A percentile compares a stretch with the other conserved stretches of the same genome.
Evolutionary conservation across 2,329 filamentous ascomycete genomes (phyloP).

Genomic region (Exophiala alcalophila): DNA sequence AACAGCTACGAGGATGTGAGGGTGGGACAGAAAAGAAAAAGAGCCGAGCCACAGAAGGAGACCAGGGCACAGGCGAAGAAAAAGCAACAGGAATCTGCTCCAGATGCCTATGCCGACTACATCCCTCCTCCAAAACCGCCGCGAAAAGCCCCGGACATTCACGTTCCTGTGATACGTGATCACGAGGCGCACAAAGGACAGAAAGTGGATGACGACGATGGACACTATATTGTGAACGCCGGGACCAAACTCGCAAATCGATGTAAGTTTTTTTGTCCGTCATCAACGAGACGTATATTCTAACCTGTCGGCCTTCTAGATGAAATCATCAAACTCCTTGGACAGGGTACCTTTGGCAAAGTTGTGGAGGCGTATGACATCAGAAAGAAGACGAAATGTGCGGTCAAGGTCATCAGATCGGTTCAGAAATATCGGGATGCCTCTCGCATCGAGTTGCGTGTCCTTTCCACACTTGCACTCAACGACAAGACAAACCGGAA

Average conservation of each 20-base stretch:
- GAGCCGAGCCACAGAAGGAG: constrained; percentile 71
- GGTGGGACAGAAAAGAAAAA: constrained; percentile 85
- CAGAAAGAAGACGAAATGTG: constrained; percentile 73
- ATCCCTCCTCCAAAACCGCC: constrained; percentile 82
- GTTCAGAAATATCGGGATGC: constrained; percentile 98
- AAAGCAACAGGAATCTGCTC: constrained; percentile 67
- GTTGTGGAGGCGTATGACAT: constrained; percentile 90
- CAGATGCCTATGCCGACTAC: constrained; percentile 73
- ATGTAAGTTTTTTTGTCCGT: constrained; percentile 61
- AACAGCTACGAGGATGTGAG: constrained; percentile 63
- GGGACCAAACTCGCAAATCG: constrained; percentile 81
- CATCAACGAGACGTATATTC: not conserved
- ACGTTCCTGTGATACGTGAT: constrained; percentile 52
- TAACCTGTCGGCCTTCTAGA: constrained; percentile 56
- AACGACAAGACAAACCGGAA: constrained; percentile 93
- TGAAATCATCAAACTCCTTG: constrained; percentile 81
- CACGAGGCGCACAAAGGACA: constrained; percentile 54
- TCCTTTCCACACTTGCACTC: constrained; percentile 83
- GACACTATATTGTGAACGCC: constrained; percentile 90
- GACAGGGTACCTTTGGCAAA: constrained; percentile 97
- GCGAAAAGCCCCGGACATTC: constrained; percentile 82
- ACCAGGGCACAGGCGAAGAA: constrained; percentile 78
- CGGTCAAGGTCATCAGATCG: constrained; percentile 96
- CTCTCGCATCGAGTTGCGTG: constrained; percentile 87
- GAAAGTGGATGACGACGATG: constrained; percentile 93